A percentile compares a stretch with the other conserved stretches of the same genome.
These are phyloP conservation scores for Escovopsis sp. DNA, from an alignment of 2,329 filamentous ascomycete species.

Conservation along the genomic window DNA sequence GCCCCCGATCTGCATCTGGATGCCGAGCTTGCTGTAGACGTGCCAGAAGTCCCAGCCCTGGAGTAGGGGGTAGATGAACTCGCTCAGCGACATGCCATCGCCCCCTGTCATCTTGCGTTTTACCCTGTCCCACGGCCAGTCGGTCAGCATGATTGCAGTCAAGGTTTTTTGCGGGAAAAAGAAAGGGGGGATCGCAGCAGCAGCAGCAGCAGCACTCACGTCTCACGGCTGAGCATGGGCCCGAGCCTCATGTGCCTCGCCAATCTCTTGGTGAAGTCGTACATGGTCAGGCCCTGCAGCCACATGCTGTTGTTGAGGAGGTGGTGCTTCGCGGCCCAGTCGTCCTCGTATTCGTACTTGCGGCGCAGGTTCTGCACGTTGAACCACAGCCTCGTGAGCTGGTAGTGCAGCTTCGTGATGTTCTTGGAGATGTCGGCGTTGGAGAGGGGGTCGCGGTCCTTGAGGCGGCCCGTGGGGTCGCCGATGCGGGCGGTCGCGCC, in stretches of 20 bases:
- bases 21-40: conserved; percentile 50
- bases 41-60: conserved; percentile 97
- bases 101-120: conserved; percentile 72
- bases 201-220: conserved; percentile 37
- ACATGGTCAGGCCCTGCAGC: conserved; percentile 57
- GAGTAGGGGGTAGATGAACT: conserved; percentile 85
- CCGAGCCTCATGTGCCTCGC: conserved; percentile 65
- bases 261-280: conserved; percentile 61
- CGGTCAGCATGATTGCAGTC: conserved; percentile 8
- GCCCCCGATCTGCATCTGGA: conserved; percentile 83
- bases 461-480: conserved; percentile 58
- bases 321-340: conserved; percentile 51
- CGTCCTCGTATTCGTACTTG: conserved; percentile 48
- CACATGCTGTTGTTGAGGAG: conserved; percentile 74
- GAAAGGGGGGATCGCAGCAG: background rate
- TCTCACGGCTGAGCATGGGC: conserved; percentile 77
- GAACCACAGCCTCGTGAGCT: conserved; percentile 56
- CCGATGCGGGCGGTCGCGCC: conserved; percentile 66
- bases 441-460: conserved; percentile 40
- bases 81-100: conserved; percentile 85
- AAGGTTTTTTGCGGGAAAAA: background rate
- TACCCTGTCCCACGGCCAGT: conserved; percentile 29
- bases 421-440: conserved; percentile 44
- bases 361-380: conserved; percentile 54
- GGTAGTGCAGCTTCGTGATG: conserved; percentile 51